Percentiles rank a stretch among this genome's conserved stretches.
Evolutionary conservation across 305 asterid species (phyloP).

Genomic region (Fraxinus platypoda): DNA sequence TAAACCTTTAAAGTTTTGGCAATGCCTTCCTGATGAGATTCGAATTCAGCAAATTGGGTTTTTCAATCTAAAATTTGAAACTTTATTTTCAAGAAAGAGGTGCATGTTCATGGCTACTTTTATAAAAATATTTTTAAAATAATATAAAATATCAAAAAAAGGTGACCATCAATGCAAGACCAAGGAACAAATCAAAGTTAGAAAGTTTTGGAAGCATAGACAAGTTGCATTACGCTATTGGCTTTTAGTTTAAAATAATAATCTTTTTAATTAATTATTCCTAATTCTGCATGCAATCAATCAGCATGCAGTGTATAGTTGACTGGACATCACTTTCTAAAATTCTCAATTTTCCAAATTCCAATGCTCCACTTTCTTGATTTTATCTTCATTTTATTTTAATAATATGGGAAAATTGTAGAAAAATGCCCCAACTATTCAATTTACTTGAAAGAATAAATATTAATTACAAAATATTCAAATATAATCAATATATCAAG

Average conservation of each 20-base stretch:
- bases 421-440: background rate
- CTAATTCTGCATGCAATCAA: background rate
- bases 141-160: background rate
- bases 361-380: background rate
- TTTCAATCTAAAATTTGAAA: background rate
- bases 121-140: constrained; percentile 5
- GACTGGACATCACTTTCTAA: background rate
- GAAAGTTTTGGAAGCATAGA: background rate
- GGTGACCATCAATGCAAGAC: background rate
- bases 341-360: background rate
- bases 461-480: no score
- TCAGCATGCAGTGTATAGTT: background rate
- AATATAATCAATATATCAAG: no score
- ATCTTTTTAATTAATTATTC: background rate
- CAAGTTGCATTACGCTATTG: constrained; percentile 22
- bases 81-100: background rate
- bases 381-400: background rate
- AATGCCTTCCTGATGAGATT: background rate
- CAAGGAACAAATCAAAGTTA: background rate
- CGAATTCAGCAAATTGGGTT: background rate
- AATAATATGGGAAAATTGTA: no score
- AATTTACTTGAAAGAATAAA: no score
- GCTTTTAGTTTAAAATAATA: background rate
- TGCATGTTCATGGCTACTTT: background rate
- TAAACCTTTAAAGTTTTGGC: background rate